Evolutionary conservation across 1,284 basidiomycete genomes (phyloP), one percentile per base, ranked within the genome.

Genomic region (Afroboletus lepidellus): DNA sequence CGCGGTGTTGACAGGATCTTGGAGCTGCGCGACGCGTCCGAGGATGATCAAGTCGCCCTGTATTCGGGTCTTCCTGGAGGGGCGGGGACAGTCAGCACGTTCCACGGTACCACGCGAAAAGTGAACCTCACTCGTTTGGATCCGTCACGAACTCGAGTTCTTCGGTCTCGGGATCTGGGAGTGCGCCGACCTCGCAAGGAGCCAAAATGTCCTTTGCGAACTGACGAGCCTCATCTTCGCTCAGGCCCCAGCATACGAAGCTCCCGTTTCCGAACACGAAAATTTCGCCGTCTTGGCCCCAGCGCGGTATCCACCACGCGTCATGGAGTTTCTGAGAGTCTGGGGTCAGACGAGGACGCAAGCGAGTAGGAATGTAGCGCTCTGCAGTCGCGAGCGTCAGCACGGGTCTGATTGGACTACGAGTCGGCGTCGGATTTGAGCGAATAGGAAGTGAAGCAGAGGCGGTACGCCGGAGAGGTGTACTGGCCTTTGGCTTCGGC

Each of bases 61-160:
- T 46, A 95, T 75, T 21, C 90, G 83, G 0, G 92, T 94, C 59
- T 80, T 74, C 65, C 92, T 94, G 57, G 5, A 34, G 18, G 54
- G 48, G 18, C 34, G 47, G 11, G 2, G 21, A 23, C 16, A 21
- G 47, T 58, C 48, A 56, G 41, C 16, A 5, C 25, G 53, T 58
- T 23, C 50, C 34, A 50, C 45, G 42, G 21, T 29, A 30, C 8
- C 24, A 29, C 16, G 46, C 50, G 48, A n/a, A 60, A 43, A 0
- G 3, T 15, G 45, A 12, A 37, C 62, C 56, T 52, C 62, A 78
- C 85, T 94, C 90, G 51, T 76, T 84, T 29, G 90, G 88, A 71
- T 95, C 92, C 23, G 88, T 86, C 8, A 93, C 90, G 71, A 94
- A 95, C 65, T 95, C 92, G 33, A 94, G 77, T 60, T 94, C 91